Conservation (phyloP, 352 stramenopile species). For the Phytopythium vexans region DNA sequence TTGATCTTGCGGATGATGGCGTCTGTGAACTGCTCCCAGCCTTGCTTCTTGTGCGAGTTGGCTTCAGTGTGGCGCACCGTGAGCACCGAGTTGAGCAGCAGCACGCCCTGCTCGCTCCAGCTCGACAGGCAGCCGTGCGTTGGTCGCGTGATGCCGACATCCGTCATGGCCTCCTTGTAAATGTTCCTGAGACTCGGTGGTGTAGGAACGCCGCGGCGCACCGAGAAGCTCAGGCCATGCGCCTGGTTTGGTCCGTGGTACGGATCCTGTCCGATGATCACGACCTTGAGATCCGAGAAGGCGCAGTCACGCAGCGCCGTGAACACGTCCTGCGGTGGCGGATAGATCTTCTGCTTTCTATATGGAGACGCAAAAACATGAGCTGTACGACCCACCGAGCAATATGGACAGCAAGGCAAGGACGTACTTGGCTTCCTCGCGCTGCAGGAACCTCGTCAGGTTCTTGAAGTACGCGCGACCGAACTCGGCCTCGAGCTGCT, state of each 20-base stretch:
- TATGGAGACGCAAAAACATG: not conserved
- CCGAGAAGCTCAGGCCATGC: constrained; percentile 89
- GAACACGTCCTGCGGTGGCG: constrained; percentile 85
- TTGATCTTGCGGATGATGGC: constrained; percentile 88
- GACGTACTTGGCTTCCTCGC: constrained; percentile 38
- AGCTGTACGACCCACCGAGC: not conserved
- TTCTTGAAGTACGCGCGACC: constrained; percentile 40
- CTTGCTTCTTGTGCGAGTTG: constrained; percentile 95
- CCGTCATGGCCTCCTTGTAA: constrained; percentile 93
- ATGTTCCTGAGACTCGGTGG: constrained; percentile 98
- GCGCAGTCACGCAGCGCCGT: constrained; percentile 86
- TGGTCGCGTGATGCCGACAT: constrained; percentile 74
- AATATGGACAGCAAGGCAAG: constrained; percentile 1
- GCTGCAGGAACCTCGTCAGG: constrained; percentile 41
- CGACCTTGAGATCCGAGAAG: constrained; percentile 87
- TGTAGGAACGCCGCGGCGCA: constrained; percentile 83
- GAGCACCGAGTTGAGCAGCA: constrained; percentile 98
- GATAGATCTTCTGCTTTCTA: constrained; percentile 84
- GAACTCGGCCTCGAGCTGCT: constrained; percentile 50
- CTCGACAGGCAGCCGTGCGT: constrained; percentile 89
- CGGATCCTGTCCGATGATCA: constrained; percentile 93
- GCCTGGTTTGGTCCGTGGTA: constrained; percentile 87
- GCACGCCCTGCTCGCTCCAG: constrained; percentile 95
- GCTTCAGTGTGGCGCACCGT: constrained; percentile 92
- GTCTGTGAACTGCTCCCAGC: constrained; percentile 98